phyloP scores from a whole-genome alignment of 495 filamentous ascomycete species.

The Daldinia bambusicola region DNA sequence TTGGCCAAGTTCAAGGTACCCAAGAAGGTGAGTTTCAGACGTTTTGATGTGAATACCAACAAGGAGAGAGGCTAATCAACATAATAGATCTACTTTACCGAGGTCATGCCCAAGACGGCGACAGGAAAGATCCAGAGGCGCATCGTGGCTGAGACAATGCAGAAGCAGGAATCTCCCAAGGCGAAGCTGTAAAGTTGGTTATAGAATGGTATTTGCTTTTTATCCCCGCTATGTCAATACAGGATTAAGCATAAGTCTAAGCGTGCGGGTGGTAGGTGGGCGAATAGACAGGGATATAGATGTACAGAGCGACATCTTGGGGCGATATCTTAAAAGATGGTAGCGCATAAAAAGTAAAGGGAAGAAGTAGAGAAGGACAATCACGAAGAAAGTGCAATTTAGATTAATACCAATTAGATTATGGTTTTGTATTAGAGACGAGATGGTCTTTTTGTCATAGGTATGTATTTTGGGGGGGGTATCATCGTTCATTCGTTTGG shows the following conservation, averaged over 20 bases:
- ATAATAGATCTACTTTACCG: conserved; percentile 75
- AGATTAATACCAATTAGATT: conserved; percentile 22
- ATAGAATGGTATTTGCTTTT: not conserved
- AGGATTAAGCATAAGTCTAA: conserved; percentile 6
- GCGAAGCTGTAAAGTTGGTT: conserved; percentile 51
- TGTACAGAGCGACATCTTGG: conserved; percentile 4
- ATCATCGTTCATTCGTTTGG: conserved; percentile 32
- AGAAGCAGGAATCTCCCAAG: conserved; percentile 61
- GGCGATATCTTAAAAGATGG: not conserved
- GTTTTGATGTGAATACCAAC: not conserved
- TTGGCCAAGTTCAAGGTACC: conserved; percentile 87
- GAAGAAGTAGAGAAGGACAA: not conserved
- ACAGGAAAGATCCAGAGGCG: conserved; percentile 87
- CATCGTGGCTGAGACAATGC: conserved; percentile 82
- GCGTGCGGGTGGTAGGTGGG: not conserved
- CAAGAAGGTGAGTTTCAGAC: conserved; percentile 68
- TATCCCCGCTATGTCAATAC: not conserved
- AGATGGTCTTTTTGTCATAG: conserved; percentile 28
- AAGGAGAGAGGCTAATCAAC: conserved; percentile 14
- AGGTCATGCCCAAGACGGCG: conserved; percentile 88
- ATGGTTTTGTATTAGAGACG: conserved; percentile 10
- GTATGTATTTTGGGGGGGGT: conserved; percentile 36
- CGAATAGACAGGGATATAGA: not conserved
- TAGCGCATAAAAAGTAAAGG: conserved; percentile 14
- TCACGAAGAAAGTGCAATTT: conserved; percentile 17